Conservation (phyloP, 2,329 filamentous ascomycete genomes). For the Pestalotiopsis sp. region DNA sequence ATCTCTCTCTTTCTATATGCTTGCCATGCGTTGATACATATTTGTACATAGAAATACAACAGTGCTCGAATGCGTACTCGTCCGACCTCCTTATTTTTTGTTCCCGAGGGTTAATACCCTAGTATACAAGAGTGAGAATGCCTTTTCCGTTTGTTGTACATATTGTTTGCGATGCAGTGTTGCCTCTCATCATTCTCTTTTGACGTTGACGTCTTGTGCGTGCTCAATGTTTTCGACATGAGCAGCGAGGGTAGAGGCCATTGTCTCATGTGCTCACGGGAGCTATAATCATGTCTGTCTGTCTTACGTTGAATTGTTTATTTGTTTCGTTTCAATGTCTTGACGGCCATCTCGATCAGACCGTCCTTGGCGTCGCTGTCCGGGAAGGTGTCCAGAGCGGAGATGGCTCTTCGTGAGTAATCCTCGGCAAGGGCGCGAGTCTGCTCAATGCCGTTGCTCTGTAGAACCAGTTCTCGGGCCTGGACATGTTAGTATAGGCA, state of each 20-base stretch:
- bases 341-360: conserved; percentile 89
- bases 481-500: conserved; percentile 38
- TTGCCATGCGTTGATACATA: conserved; percentile 10
- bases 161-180: not conserved
- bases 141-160: not conserved
- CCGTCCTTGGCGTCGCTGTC: conserved; percentile 94
- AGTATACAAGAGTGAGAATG: not conserved
- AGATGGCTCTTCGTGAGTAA: conserved; percentile 85
- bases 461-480: conserved; percentile 84
- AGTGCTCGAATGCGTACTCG: conserved; percentile 19
- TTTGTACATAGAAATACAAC: conserved; percentile 25
- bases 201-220: not conserved
- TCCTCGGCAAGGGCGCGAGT: conserved; percentile 88
- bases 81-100: conserved; percentile 2
- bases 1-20: conserved; percentile 21
- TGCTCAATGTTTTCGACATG: not conserved
- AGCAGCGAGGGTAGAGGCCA: not conserved
- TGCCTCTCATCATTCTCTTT: not conserved
- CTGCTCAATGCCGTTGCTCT: conserved; percentile 87
- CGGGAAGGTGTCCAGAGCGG: conserved; percentile 82
- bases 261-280: not conserved
- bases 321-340: conserved; percentile 87
- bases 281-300: not conserved
- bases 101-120: not conserved
- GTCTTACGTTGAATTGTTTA: conserved; percentile 42